These are phyloP conservation scores for Botryotinia convoluta DNA, from an alignment of 2,329 filamentous ascomycete species.

Conservation along the genomic window DNA sequence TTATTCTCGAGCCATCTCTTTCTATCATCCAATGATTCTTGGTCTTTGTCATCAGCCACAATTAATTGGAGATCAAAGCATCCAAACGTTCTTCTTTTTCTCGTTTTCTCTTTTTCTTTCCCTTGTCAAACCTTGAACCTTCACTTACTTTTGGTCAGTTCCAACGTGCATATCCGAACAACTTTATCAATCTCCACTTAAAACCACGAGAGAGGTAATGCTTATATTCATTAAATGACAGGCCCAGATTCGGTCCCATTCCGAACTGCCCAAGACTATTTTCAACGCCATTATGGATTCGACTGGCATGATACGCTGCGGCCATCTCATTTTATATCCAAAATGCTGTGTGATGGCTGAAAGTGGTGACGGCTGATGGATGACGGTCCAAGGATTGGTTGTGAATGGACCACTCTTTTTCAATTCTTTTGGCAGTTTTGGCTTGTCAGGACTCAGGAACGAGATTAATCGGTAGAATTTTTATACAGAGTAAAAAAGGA, in stretches of 20 bases:
- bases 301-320: constrained; percentile 5
- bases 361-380: neutral
- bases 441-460: neutral
- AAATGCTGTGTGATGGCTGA: neutral
- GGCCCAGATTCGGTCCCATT: constrained; percentile 10
- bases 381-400: neutral
- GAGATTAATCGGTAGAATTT: neutral
- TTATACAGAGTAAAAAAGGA: neutral
- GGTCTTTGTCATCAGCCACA: neutral
- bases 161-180: neutral
- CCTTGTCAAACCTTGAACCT: neutral
- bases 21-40: neutral
- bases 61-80: neutral
- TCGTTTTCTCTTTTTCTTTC: neutral
- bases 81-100: neutral
- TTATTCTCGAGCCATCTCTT: neutral
- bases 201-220: constrained; percentile 4
- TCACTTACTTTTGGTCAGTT: neutral
- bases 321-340: neutral
- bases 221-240: constrained; percentile 11
- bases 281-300: neutral
- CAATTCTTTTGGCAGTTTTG: neutral
- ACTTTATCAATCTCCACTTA: neutral
- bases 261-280: neutral
- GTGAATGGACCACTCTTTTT: neutral